Evolutionary conservation across 2,329 filamentous ascomycete genomes (phyloP).

Genomic region (Geosmithia morbida): DNA sequence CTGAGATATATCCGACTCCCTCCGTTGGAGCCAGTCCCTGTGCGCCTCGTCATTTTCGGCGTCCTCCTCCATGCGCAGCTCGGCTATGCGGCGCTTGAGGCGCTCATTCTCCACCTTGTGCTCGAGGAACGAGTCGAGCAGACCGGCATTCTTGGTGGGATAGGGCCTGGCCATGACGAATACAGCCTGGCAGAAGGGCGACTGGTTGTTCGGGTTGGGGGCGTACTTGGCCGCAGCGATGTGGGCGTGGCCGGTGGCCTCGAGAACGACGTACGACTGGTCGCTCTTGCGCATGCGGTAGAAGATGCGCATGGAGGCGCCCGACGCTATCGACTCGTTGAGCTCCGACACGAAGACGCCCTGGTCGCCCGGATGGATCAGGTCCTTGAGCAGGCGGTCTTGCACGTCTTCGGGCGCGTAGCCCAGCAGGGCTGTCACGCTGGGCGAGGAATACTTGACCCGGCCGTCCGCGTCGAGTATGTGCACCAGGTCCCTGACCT

Average conservation of each 20-base stretch:
- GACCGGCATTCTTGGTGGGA: conserved; percentile 69
- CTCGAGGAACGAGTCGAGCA: conserved; percentile 87
- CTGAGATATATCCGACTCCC: conserved; percentile 34
- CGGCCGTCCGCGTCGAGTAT: conserved; percentile 76
- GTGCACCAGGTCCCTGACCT: conserved; percentile 77
- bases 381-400: conserved; percentile 64
- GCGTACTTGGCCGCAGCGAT: conserved; percentile 55
- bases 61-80: conserved; percentile 72
- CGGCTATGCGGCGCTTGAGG: conserved; percentile 67
- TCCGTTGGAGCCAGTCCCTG: conserved; percentile 36
- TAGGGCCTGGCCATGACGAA: conserved; percentile 91
- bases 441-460: conserved; percentile 77
- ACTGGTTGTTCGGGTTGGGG: conserved; percentile 47
- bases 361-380: conserved; percentile 76
- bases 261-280: conserved; percentile 64
- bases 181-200: conserved; percentile 69
- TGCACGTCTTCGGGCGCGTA: conserved; percentile 57
- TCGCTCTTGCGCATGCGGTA: conserved; percentile 70
- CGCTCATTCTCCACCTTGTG: conserved; percentile 96
- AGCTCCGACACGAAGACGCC: conserved; percentile 75
- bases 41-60: conserved; percentile 60
- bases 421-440: conserved; percentile 59
- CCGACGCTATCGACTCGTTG: conserved; percentile 74
- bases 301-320: conserved; percentile 69
- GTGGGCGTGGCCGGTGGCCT: conserved; percentile 86